phyloP scores from a whole-genome alignment of 1,284 basidiomycete genomes.

The Coniferiporia weirii region DNA sequence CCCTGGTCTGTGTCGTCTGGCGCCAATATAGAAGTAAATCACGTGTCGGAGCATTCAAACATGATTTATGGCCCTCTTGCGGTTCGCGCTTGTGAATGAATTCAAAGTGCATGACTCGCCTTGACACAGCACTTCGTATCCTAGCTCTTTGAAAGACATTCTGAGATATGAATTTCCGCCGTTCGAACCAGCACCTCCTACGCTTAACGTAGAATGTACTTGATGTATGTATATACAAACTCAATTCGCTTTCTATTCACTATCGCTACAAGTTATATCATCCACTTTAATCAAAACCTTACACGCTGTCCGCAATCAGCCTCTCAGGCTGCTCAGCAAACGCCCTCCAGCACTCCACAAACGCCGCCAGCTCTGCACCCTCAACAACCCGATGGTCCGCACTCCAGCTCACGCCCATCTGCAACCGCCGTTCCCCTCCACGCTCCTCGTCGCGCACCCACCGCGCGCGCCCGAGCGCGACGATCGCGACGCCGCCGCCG shows the following conservation, averaged over 20 bases:
- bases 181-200: too few relatives aligned
- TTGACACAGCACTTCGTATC: too few relatives aligned
- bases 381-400: constrained; percentile 92
- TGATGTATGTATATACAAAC: too few relatives aligned
- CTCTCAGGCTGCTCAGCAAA: constrained; percentile 80
- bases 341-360: constrained; percentile 84
- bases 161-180: too few relatives aligned
- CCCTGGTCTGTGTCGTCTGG: too few relatives aligned
- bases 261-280: neutral
- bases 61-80: too few relatives aligned
- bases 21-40: too few relatives aligned
- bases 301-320: constrained; percentile 61
- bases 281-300: constrained; percentile 16
- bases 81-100: too few relatives aligned
- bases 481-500: constrained; percentile 87
- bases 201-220: too few relatives aligned
- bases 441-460: constrained; percentile 73
- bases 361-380: constrained; percentile 87
- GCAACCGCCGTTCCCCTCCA: constrained; percentile 53
- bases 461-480: constrained; percentile 79
- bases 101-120: too few relatives aligned
- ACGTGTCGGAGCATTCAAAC: too few relatives aligned
- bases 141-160: too few relatives aligned
- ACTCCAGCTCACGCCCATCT: constrained; percentile 78
- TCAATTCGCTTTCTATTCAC: neutral